Base-by-base conservation (phyloP, 768 basidiomycete genomes). In the Lactarius pseudohatsudake region DNA sequence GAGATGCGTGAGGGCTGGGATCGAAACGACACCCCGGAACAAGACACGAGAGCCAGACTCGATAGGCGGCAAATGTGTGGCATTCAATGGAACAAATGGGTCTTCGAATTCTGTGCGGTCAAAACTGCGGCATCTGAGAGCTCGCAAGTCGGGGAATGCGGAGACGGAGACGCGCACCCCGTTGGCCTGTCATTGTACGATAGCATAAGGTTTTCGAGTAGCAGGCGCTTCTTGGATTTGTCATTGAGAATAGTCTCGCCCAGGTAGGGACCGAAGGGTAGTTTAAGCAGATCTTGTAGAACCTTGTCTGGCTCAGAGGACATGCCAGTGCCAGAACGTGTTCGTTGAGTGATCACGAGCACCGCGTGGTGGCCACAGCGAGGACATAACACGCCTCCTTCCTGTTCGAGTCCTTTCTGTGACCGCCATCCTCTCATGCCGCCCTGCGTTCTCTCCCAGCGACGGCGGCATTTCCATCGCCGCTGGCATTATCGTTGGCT, bases 401-500 rank as follows among this genome's bases (percentile, higher is more conserved):
- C 56, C 22, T 53, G 11, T 54, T 47, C 57, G 2, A 45, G 26
- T 53, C 28, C 38, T 30, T 43, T 45, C 36, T 38, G 11, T 13
- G 10, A 38, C 57, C 34, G 54, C 50, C 15, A 28, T 43, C 28
- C 26, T 38, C 41, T 59, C 70, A 75, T 75, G 74, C 59, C 71
- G 74, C 61, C 71, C 3, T 65, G 66, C 67, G 64, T 50, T 66
- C 57, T 54, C 63, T 64, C 63, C 64, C 43, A 68, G 67, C 62
- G 70, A 75, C 59, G 61, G 72, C 53, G 59, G 69, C 65, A 79
- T 81, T 69, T 78, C 79, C 59, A 78, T 81, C 59, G 77, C 77
- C n/a, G 72, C 77, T 15, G 80, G 80, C 22, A 81, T 81, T 65
- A 73, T 73, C 57, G 79, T 88, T 61, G 94, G 94, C 30, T 84